These are phyloP conservation scores for Alternaria dauci DNA, from an alignment of 2,329 filamentous ascomycete genomes.

Conservation along the genomic window DNA sequence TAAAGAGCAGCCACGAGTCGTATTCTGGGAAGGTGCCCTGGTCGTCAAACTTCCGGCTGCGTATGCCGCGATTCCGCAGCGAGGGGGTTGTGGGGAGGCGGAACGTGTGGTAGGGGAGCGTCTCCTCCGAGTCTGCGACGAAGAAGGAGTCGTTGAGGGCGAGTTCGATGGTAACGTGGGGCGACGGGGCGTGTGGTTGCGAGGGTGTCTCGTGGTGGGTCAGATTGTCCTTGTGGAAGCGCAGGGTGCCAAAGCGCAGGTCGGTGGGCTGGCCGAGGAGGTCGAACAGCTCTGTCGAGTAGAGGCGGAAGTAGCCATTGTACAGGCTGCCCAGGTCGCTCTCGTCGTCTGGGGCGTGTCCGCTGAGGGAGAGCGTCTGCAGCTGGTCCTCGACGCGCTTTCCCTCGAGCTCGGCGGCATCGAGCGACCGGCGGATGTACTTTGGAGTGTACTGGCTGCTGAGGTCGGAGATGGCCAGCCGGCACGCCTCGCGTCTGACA, in stretches of 20 bases:
- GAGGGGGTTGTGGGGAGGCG: slow-evolving; percentile 41
- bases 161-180: slow-evolving; percentile 40
- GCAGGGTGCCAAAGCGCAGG: slow-evolving; percentile 47
- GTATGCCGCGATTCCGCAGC: slow-evolving; percentile 46
- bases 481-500: slow-evolving; percentile 40
- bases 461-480: slow-evolving; percentile 45
- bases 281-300: slow-evolving; percentile 49
- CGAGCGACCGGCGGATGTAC: slow-evolving; percentile 42
- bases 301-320: slow-evolving; percentile 48
- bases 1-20: slow-evolving; percentile 50
- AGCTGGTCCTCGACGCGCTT: slow-evolving; percentile 45
- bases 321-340: slow-evolving; percentile 35
- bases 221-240: slow-evolving; percentile 36
- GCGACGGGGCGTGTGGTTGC: slow-evolving; percentile 3
- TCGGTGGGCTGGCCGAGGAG: slow-evolving; percentile 46
- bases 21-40: slow-evolving; percentile 43
- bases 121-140: slow-evolving; percentile 47
- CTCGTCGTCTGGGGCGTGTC: slow-evolving; percentile 8
- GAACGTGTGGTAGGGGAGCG: slow-evolving; percentile 48
- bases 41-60: slow-evolving; percentile 41
- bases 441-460: slow-evolving; percentile 43
- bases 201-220: slow-evolving; percentile 3
- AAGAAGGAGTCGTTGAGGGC: slow-evolving; percentile 46
- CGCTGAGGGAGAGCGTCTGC: slow-evolving; percentile 24
- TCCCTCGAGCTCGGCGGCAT: slow-evolving; percentile 40